These are phyloP conservation scores for Phytophthora tentaculata DNA, from an alignment of 352 stramenopile species.

Conservation along the genomic window DNA sequence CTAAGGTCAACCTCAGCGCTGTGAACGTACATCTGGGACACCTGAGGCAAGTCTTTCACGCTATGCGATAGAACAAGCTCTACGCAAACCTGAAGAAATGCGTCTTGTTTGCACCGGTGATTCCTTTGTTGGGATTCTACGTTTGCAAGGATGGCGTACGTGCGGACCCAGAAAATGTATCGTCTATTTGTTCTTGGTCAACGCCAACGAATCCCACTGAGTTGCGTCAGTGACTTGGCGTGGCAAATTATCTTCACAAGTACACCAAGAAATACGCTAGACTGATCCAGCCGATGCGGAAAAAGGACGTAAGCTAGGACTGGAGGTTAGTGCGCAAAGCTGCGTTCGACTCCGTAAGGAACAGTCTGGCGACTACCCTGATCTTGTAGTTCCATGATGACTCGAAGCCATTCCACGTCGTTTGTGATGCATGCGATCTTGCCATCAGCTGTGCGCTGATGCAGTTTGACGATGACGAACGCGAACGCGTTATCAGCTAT, in stretches of 20 bases:
- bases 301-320: not conserved
- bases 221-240: too few species aligned
- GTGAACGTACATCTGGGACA: not conserved
- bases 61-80: constrained; percentile 31
- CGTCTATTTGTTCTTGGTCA: too few species aligned
- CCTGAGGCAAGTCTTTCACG: constrained; percentile 21
- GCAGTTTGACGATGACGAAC: not conserved
- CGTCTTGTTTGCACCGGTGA: constrained; percentile 28
- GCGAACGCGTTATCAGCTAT: too few species aligned
- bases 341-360: not conserved
- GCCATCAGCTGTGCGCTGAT: too few species aligned
- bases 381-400: constrained; percentile 7
- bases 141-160: constrained; percentile 8
- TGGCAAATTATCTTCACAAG: constrained; percentile 33
- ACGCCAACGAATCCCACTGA: too few species aligned
- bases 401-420: constrained; percentile 19
- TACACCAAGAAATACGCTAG: constrained; percentile 20
- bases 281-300: constrained; percentile 6
- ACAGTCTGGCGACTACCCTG: not conserved
- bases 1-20: not conserved
- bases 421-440: constrained; percentile 24
- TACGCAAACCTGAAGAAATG: too few species aligned
- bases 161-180: constrained; percentile 26
- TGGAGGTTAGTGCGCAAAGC: not conserved
- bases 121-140: constrained; percentile 32